Percentiles rank a stretch among this genome's conserved stretches.
These are phyloP conservation scores for Ganoderma boninense DNA, from an alignment of 1,284 basidiomycete species.

Conservation along the genomic window DNA sequence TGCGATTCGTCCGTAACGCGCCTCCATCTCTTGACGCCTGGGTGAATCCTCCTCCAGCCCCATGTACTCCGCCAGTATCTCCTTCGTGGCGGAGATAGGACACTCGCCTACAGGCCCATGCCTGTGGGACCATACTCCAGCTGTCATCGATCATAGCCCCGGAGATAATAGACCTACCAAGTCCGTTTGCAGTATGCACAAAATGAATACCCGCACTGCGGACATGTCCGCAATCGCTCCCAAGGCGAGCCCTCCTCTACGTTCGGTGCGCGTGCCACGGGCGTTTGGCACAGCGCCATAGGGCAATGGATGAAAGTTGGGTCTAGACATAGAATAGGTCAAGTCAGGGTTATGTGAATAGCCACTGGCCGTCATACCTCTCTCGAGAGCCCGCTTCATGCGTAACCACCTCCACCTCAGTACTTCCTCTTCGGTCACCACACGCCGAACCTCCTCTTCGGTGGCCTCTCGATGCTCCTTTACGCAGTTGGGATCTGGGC, in stretches of 20 bases:
- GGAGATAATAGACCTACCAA: slow-evolving; percentile 56
- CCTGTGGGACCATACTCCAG: slow-evolving; percentile 48
- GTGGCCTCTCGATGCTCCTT: slow-evolving; percentile 68
- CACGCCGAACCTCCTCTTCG: slow-evolving; percentile 75
- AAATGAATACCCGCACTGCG: slow-evolving; percentile 72
- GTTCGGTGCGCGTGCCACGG: slow-evolving; percentile 61
- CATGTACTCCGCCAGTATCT: slow-evolving; percentile 70
- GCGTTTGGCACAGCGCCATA: slow-evolving; percentile 73
- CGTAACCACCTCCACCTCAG: slow-evolving; percentile 78
- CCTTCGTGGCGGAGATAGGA: slow-evolving; percentile 65
- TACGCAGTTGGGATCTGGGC: slow-evolving; percentile 79
- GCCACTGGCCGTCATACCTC: slow-evolving; percentile 51
- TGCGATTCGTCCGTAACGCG: slow-evolving; percentile 65
- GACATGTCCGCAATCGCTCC: slow-evolving; percentile 74
- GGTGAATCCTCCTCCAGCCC: slow-evolving; percentile 56
- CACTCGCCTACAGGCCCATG: slow-evolving; percentile 78
- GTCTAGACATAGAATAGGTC: slow-evolving; percentile 54
- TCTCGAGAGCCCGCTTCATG: slow-evolving; percentile 73
- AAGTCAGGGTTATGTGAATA: slow-evolving; percentile 2
- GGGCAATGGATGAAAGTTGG: slow-evolving; percentile 82
- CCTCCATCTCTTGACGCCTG: slow-evolving; percentile 60
- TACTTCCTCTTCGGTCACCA: slow-evolving; percentile 68
- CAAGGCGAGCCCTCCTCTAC: slow-evolving; percentile 66
- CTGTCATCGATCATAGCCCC: slow-evolving; percentile 17
- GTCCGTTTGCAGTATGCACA: slow-evolving; percentile 79